phyloP scores from a whole-genome alignment of 345 rosid species.

The Clausena lansium region DNA sequence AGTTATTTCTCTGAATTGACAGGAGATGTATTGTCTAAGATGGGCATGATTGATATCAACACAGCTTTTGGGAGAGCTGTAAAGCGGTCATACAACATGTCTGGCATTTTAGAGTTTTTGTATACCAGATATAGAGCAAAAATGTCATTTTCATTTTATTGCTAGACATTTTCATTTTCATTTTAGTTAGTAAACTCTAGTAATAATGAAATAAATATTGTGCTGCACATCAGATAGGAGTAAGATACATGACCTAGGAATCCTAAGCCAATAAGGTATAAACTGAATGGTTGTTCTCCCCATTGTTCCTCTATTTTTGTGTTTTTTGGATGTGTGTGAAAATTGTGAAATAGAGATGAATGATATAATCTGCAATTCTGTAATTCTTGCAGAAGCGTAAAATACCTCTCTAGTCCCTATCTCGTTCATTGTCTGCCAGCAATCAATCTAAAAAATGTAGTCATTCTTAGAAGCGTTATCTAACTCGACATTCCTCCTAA shows the following conservation, averaged over 20 bases:
- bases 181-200: background rate
- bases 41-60: background rate
- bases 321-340: background rate
- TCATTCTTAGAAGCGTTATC: constrained; percentile 45
- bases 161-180: too few relatives aligned
- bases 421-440: constrained; percentile 64
- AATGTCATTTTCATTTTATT: background rate
- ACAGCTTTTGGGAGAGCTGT: background rate
- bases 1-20: background rate
- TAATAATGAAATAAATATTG: background rate
- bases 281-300: background rate
- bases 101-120: background rate
- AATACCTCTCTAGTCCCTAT: constrained; percentile 63
- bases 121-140: background rate
- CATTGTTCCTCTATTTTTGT: background rate
- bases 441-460: constrained; percentile 69
- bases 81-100: background rate
- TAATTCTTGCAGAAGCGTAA: background rate
- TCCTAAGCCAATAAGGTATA: too few relatives aligned
- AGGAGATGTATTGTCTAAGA: background rate
- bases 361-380: background rate
- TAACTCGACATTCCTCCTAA: constrained; percentile 45
- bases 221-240: too few relatives aligned
- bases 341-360: background rate
- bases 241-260: background rate